Base-by-base conservation (phyloP, 2,329 filamentous ascomycete species). In the Microdochium nivale region DNA sequence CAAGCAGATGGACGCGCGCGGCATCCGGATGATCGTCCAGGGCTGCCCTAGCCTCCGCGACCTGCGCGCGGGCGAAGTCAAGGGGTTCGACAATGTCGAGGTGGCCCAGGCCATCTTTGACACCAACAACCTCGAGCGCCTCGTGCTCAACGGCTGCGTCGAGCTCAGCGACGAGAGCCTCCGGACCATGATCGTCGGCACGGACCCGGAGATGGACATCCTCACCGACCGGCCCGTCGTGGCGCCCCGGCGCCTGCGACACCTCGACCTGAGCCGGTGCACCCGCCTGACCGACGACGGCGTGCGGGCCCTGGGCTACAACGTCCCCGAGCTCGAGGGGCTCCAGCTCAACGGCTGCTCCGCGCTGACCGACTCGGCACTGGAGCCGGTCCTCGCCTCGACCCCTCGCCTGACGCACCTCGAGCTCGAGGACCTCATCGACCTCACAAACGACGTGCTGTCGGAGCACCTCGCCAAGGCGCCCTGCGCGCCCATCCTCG, bases 181-280 rank as follows among this genome's bases (percentile, higher is more conserved):
- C 43, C 75, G 78, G 59, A 79, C 80, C 4, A 85, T 97, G 67
- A 75, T 95, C 33, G 83, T 90, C 55, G 92, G 94, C 1, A 63
- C 76, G 9, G 76, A 90, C 50, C 87, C 89, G 3, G 84, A 91
- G 59, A 78, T 92, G 37, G 91, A 97, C 64, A 78, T 90, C 21
- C 74, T 97, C 23, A 91, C 88, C 1, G 84, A 87, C 55, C 75
- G 81, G 11, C 84, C 90, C 0, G 75, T 90, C 21, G 90, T 94
- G 0, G 84, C 90, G 2, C 79, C 86, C 2, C 83, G 94, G 33
- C 86, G 79, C 54, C 76, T 96, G 48, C 88, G 88, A 56, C 88
- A 96, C 64, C 70, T 99, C 48, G 90, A 97, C 62, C 69, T 97
- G 5, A 91, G 88, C 53, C 81, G 88, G 48, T 97, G 92, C 67